These are phyloP conservation scores for Thyridium curvatum DNA, from an alignment of 2,329 filamentous ascomycete species.

Conservation along the genomic window DNA sequence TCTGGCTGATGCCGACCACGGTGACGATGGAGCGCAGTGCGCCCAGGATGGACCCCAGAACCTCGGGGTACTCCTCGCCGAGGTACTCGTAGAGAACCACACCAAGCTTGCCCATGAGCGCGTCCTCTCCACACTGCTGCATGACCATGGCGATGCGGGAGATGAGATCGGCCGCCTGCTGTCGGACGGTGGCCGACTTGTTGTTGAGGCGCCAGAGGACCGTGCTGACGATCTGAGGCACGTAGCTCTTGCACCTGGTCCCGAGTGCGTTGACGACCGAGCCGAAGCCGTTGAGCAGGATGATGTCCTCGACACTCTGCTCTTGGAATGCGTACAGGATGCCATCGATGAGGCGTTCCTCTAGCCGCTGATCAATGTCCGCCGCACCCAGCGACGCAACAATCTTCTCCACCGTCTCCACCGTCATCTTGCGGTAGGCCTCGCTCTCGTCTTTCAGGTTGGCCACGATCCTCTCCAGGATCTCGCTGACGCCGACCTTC, in stretches of 20 bases:
- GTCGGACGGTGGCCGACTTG: constrained; percentile 92
- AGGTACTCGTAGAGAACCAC: constrained; percentile 96
- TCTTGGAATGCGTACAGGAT: constrained; percentile 97
- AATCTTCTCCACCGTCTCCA: constrained; percentile 96
- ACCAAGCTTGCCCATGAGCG: constrained; percentile 89
- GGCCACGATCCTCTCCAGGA: constrained; percentile 84
- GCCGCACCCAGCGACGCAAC: constrained; percentile 89
- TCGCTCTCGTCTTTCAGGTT: constrained; percentile 98
- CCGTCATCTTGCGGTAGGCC: constrained; percentile 97
- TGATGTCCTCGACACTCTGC: constrained; percentile 90
- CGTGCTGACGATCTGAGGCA: constrained; percentile 93
- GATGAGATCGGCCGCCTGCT: constrained; percentile 94
- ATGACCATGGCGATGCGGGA: constrained; percentile 97
- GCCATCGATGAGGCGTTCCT: constrained; percentile 91
- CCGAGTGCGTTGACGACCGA: constrained; percentile 95
- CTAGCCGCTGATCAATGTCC: constrained; percentile 85
- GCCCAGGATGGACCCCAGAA: constrained; percentile 91
- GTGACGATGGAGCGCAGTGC: constrained; percentile 94
- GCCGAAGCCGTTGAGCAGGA: constrained; percentile 96
- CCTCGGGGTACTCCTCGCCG: constrained; percentile 96
- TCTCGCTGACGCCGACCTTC: constrained; percentile 96
- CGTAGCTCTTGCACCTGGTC: constrained; percentile 88
- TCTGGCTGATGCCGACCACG: constrained; percentile 94
- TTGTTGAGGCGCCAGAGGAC: constrained; percentile 97
- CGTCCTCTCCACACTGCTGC: constrained; percentile 97